Conservation (phyloP, 352 stramenopile genomes). For the Globisporangium spiculum region DNA sequence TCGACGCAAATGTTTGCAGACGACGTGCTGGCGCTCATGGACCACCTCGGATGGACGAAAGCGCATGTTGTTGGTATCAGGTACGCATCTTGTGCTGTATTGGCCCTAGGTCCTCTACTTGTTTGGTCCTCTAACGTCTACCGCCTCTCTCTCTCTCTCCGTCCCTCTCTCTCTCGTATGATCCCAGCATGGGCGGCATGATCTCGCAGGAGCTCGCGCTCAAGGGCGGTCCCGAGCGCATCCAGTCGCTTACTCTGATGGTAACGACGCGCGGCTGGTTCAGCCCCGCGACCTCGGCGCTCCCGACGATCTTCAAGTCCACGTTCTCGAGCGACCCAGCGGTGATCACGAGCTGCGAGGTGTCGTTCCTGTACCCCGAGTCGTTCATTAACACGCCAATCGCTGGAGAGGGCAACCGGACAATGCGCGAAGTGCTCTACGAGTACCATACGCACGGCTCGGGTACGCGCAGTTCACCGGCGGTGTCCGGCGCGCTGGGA, state of each 20-base stretch:
- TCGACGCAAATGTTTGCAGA: slow-evolving; percentile 30
- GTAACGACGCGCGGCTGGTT: slow-evolving; percentile 30
- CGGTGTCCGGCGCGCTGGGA: slow-evolving; percentile 14
- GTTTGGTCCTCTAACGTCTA: neutral
- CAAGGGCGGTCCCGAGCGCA: slow-evolving; percentile 26
- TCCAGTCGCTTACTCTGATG: slow-evolving; percentile 43
- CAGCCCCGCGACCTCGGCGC: slow-evolving; percentile 1
- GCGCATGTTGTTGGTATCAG: slow-evolving; percentile 14
- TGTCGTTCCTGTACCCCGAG: slow-evolving; percentile 7
- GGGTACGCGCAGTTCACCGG: neutral
- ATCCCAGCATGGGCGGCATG: slow-evolving; percentile 44
- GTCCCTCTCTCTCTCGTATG: neutral
- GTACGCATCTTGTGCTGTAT: too few relatives aligned
- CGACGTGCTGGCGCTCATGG: slow-evolving; percentile 29
- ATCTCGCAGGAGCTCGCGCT: slow-evolving; percentile 41
- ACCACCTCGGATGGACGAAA: slow-evolving; percentile 15
- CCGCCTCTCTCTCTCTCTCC: neutral
- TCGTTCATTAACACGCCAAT: neutral
- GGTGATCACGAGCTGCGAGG: slow-evolving; percentile 4
- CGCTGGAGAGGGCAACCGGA: neutral
- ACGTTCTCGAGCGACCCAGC: neutral
- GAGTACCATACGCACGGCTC: slow-evolving; percentile 5
- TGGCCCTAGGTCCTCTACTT: too few relatives aligned
- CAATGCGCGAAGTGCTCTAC: slow-evolving; percentile 4
- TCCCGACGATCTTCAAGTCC: slow-evolving; percentile 5